These are phyloP conservation scores for Sarocladium kiliense DNA, from an alignment of 2,329 filamentous ascomycete species.

Conservation along the genomic window DNA sequence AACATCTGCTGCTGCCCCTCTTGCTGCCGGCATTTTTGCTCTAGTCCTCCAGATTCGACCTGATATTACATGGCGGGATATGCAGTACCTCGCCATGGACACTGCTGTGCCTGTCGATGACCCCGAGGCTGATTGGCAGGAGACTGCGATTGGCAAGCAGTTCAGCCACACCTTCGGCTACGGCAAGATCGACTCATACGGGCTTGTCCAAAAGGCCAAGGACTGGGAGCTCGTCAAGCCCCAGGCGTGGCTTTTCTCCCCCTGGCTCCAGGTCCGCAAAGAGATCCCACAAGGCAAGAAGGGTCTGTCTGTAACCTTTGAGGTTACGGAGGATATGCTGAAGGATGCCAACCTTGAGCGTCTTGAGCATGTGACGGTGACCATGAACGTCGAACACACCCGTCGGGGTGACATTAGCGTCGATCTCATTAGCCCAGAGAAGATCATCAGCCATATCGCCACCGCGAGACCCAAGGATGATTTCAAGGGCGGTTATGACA, in stretches of 20 bases:
- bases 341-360: constrained; percentile 77
- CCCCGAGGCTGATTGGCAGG: constrained; percentile 67
- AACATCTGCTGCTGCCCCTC: constrained; percentile 89
- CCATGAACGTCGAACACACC: constrained; percentile 90
- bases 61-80: constrained; percentile 86
- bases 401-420: constrained; percentile 89
- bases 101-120: constrained; percentile 80
- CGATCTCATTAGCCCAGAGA: constrained; percentile 79
- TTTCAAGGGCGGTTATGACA: constrained; percentile 65
- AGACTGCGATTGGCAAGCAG: constrained; percentile 72
- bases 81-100: constrained; percentile 85
- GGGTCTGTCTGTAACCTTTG: constrained; percentile 74
- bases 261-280: constrained; percentile 87
- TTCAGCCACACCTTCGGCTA: constrained; percentile 96
- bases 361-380: constrained; percentile 91
- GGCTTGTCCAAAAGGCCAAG: constrained; percentile 79
- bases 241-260: constrained; percentile 90
- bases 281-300: constrained; percentile 77
- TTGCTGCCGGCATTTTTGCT: constrained; percentile 88
- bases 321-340: constrained; percentile 77
- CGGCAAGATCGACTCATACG: constrained; percentile 87
- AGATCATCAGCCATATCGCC: constrained; percentile 78
- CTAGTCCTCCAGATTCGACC: constrained; percentile 80
- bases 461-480: constrained; percentile 67
- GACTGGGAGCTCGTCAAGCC: constrained; percentile 86